Conservation (phyloP, 1,284 basidiomycete species). For the Porogramme epimiltina region DNA sequence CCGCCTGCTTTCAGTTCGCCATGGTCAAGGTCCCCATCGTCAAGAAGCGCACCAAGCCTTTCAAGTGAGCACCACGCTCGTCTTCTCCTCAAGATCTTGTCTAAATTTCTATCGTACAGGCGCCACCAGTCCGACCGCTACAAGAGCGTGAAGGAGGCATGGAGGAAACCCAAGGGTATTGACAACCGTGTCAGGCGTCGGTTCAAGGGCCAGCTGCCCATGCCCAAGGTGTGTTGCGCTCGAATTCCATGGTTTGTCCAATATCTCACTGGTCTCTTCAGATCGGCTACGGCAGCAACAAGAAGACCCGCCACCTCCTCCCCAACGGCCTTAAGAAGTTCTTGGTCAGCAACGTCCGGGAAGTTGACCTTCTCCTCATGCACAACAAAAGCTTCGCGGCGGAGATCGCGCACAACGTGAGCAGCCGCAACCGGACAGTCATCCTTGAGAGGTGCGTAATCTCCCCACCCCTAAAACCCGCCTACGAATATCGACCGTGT, state of each 20-base stretch:
- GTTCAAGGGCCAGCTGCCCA: constrained; percentile 93
- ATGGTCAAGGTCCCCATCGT: constrained; percentile 93
- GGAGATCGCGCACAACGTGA: constrained; percentile 97
- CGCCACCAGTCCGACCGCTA: constrained; percentile 98
- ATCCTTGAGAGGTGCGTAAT: constrained; percentile 83
- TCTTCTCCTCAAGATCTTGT: background rate
- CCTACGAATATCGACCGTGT: background rate
- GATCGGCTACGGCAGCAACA: constrained; percentile 89
- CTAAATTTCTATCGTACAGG: constrained; percentile 43
- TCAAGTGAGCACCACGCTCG: constrained; percentile 71
- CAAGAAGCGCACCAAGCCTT: constrained; percentile 94
- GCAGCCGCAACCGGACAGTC: constrained; percentile 92
- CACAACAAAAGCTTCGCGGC: constrained; percentile 98
- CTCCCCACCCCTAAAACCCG: no score
- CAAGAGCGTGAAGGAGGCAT: constrained; percentile 92
- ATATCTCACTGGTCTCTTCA: constrained; percentile 11
- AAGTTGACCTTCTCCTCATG: constrained; percentile 94
- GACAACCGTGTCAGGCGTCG: constrained; percentile 94
- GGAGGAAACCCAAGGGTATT: constrained; percentile 98
- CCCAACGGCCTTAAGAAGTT: constrained; percentile 95
- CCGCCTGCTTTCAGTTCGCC: constrained; percentile 32
- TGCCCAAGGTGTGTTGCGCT: constrained; percentile 81
- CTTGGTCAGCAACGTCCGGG: constrained; percentile 88
- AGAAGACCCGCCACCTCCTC: constrained; percentile 92
- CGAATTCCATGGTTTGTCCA: background rate